A percentile compares a stretch with the other conserved stretches of the same genome.
These are phyloP conservation scores for Crepidotus variabilis DNA, from an alignment of 768 basidiomycete genomes.

Conservation along the genomic window DNA sequence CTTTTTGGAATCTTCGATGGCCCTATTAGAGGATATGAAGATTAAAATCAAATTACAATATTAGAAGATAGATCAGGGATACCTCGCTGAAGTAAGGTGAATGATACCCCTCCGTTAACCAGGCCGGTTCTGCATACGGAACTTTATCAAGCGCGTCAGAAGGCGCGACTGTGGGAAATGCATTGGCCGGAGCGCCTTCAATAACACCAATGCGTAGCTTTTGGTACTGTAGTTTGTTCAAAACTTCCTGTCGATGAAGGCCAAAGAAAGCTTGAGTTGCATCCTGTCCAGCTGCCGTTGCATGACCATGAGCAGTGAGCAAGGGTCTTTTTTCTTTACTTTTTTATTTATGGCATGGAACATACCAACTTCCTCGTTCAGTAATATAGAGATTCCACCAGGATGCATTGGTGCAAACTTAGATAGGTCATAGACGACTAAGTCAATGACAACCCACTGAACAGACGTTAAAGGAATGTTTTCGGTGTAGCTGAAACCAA, in stretches of 20 bases:
- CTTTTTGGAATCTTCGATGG: slow-evolving; percentile 57
- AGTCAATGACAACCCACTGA: slow-evolving; percentile 80
- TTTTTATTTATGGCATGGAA: slow-evolving; percentile 2
- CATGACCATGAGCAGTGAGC: not conserved
- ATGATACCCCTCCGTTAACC: slow-evolving; percentile 27
- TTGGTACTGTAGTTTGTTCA: slow-evolving; percentile 26
- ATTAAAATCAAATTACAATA: not conserved
- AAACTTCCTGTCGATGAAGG: slow-evolving; percentile 29
- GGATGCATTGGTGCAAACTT: slow-evolving; percentile 85
- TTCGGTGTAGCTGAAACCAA: not conserved
- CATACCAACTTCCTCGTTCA: slow-evolving; percentile 63
- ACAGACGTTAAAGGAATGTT: not conserved
- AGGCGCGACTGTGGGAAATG: slow-evolving; percentile 14
- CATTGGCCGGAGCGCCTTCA: slow-evolving; percentile 24
- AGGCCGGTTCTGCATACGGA: slow-evolving; percentile 30
- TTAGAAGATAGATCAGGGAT: not conserved
- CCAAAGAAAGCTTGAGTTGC: slow-evolving; percentile 33
- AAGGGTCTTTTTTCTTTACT: not conserved
- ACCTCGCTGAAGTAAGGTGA: slow-evolving; percentile 28
- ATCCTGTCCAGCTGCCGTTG: slow-evolving; percentile 56
- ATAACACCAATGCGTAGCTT: slow-evolving; percentile 29
- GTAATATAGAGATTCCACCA: slow-evolving; percentile 73
- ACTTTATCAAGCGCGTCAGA: slow-evolving; percentile 28
- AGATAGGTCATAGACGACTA: slow-evolving; percentile 78
- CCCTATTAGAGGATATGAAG: slow-evolving; percentile 26